phyloP scores from a whole-genome alignment of 306 rosid genomes.

The Aeschynomene evenia region DNA sequence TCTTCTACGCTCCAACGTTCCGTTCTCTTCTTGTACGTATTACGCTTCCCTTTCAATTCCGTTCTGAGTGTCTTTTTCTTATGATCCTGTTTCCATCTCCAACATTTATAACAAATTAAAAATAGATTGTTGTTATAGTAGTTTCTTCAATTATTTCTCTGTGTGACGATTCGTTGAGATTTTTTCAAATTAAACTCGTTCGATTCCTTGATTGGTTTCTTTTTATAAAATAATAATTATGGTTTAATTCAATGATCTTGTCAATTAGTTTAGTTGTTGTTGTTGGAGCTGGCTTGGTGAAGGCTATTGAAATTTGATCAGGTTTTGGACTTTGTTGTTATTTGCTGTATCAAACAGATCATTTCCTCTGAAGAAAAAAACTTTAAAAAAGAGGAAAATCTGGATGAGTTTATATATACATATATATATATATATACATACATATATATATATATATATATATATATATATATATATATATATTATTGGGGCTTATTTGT shows the following conservation, averaged over 20 bases:
- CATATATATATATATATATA: too few species aligned
- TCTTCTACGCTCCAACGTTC: constrained; percentile 21
- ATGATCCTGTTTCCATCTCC: neutral
- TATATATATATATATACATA: too few species aligned
- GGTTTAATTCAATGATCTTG: neutral
- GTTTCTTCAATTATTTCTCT: neutral
- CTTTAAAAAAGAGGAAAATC: neutral
- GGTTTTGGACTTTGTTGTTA: neutral
- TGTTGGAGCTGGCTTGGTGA: neutral
- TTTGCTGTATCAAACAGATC: neutral
- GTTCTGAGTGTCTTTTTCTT: neutral
- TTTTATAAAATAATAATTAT: neutral
- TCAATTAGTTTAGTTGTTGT: neutral
- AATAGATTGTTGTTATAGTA: neutral
- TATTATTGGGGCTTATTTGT: neutral
- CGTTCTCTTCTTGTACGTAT: constrained; percentile 21
- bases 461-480: too few species aligned
- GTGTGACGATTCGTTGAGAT: neutral
- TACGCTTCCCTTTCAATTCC: neutral
- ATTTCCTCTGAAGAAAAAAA: neutral
- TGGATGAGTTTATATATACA: too few species aligned
- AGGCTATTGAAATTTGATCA: neutral
- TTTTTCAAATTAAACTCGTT: neutral
- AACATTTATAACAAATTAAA: too few species aligned
- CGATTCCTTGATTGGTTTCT: neutral